A percentile compares a stretch with the other conserved stretches of the same genome.
phyloP scores from a whole-genome alignment of 2,329 filamentous ascomycete genomes.

The Arthrobotrys sinensis region DNA sequence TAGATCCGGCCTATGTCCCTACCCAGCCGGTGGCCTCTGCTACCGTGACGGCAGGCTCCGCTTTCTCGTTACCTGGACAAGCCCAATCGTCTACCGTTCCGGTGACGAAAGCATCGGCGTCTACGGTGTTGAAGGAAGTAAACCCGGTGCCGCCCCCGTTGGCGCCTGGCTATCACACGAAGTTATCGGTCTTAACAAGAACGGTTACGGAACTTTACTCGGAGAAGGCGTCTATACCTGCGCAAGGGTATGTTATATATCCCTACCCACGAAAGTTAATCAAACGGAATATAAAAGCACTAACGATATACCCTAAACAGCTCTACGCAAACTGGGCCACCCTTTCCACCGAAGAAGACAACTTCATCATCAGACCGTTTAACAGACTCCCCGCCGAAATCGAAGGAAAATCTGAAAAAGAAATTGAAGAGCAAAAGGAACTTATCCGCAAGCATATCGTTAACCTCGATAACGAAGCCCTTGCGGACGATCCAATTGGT shows the following conservation, averaged over 20 bases:
- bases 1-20: conserved; percentile 19
- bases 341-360: conserved; percentile 66
- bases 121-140: conserved; percentile 65
- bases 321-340: conserved; percentile 68
- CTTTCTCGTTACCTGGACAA: conserved; percentile 65
- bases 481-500: conserved; percentile 66
- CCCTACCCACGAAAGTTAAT: no score
- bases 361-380: conserved; percentile 69
- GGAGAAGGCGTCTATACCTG: conserved; percentile 32
- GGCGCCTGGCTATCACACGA: conserved; percentile 24
- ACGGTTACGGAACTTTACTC: conserved; percentile 32
- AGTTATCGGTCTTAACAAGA: conserved; percentile 8
- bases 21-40: conserved; percentile 64
- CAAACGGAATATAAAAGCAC: no score
- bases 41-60: conserved; percentile 66
- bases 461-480: conserved; percentile 66
- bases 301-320: conserved; percentile 25
- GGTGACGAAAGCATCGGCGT: conserved; percentile 64
- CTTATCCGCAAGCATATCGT: conserved; percentile 68
- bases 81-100: conserved; percentile 64
- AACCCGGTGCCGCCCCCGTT: conserved; percentile 29
- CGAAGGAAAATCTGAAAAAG: conserved; percentile 49
- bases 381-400: conserved; percentile 68
- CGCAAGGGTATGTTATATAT: not conserved
- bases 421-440: conserved; percentile 67